A percentile compares a stretch with the other conserved stretches of the same genome.
Conservation (phyloP, 345 rosid genomes). For the Mangifera indica region DNA sequence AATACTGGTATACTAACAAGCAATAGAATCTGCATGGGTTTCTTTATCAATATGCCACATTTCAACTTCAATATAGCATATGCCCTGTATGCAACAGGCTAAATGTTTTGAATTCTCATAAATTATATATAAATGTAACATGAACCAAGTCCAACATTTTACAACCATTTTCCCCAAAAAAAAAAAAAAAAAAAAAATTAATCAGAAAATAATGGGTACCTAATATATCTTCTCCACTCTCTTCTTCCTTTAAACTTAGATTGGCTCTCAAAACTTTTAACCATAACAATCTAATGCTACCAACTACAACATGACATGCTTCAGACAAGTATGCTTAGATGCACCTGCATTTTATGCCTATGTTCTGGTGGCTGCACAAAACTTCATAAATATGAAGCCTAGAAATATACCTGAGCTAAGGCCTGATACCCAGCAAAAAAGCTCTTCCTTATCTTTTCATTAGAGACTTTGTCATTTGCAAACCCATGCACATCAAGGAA, state of each 20-base stretch:
- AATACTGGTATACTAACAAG: background rate
- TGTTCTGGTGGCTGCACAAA: too few species aligned
- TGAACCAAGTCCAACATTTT: background rate
- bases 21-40: background rate
- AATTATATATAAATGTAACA: background rate
- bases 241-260: background rate
- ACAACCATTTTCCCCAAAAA: background rate
- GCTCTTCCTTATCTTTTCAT: slow-evolving; percentile 72
- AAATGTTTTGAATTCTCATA: background rate
- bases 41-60: background rate
- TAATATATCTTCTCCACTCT: background rate
- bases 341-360: background rate
- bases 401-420: slow-evolving; percentile 82
- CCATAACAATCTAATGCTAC: background rate
- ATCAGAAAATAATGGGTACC: background rate
- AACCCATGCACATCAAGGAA: slow-evolving; percentile 90
- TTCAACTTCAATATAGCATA: background rate
- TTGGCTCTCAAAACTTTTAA: background rate
- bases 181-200: too few species aligned
- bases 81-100: background rate
- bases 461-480: slow-evolving; percentile 52
- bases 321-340: background rate
- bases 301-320: background rate
- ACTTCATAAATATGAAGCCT: background rate
- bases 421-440: slow-evolving; percentile 99